These are phyloP conservation scores for Lactarius vividus DNA, from an alignment of 768 basidiomycete species.

Conservation along the genomic window DNA sequence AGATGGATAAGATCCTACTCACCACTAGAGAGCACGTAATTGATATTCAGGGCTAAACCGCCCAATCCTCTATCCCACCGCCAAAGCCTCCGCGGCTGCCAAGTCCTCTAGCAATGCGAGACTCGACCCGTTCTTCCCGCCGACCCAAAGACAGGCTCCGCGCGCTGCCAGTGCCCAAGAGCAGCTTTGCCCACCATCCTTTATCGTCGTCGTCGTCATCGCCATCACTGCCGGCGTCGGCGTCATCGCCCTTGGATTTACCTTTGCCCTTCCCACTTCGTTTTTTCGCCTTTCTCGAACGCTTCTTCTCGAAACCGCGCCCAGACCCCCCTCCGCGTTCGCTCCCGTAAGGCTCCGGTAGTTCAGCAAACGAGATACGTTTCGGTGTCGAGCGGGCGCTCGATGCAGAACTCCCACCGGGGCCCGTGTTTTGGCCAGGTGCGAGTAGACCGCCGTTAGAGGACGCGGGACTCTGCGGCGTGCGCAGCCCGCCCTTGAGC, in stretches of 20 bases:
- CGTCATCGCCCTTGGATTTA: slow-evolving; percentile 30
- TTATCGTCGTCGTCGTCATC: slow-evolving; percentile 19
- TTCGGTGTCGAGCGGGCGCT: slow-evolving; percentile 60
- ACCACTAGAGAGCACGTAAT: slow-evolving; percentile 14
- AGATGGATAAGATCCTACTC: slow-evolving; percentile 4
- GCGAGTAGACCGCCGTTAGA: slow-evolving; percentile 27
- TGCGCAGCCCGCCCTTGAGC: slow-evolving; percentile 36
- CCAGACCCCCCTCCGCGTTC: slow-evolving; percentile 25
- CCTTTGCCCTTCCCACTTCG: slow-evolving; percentile 36
- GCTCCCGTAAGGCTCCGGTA: slow-evolving; percentile 59
- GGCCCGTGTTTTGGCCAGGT: slow-evolving; percentile 28
- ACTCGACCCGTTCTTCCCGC: slow-evolving; percentile 49
- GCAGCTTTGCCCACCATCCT: slow-evolving; percentile 35
- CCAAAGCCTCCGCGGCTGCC: slow-evolving; percentile 38
- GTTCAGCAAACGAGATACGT: slow-evolving; percentile 74
- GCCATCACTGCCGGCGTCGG: slow-evolving; percentile 28
- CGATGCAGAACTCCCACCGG: slow-evolving; percentile 42
- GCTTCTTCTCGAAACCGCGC: slow-evolving; percentile 24
- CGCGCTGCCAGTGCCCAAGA: slow-evolving; percentile 31
- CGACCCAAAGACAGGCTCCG: slow-evolving; percentile 35
- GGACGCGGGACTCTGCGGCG: slow-evolving; percentile 35
- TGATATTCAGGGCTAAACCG: slow-evolving; percentile 13
- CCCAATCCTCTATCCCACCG: slow-evolving; percentile 58
- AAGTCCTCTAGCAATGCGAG: slow-evolving; percentile 34
- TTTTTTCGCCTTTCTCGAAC: slow-evolving; percentile 28